Evolutionary conservation across 768 basidiomycete genomes (phyloP).

Genomic region (Collybia nuda): DNA sequence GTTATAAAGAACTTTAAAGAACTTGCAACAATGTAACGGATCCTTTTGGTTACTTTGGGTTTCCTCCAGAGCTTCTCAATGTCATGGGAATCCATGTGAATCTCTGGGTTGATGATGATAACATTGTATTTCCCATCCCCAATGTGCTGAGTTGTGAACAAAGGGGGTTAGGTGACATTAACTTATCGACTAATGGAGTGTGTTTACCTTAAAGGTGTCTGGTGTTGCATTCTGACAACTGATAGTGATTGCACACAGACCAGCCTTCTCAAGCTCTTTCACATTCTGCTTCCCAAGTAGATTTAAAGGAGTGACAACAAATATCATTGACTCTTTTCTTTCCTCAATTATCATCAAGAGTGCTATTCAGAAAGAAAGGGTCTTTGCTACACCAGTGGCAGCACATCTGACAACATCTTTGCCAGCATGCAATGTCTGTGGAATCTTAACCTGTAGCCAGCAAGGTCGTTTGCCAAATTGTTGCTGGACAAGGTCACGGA

Average conservation of each 20-base stretch:
- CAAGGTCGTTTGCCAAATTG: too few relatives aligned
- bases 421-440: too few relatives aligned
- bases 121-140: conserved; percentile 5
- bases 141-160: too few relatives aligned
- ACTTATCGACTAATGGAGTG: too few relatives aligned
- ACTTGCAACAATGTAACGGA: too few relatives aligned
- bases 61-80: not conserved
- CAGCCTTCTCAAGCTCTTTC: not conserved
- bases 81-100: not conserved
- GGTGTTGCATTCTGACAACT: conserved; percentile 5
- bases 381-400: conserved; percentile 4
- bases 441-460: too few relatives aligned
- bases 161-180: too few relatives aligned
- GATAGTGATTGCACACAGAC: conserved; percentile 1
- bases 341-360: conserved; percentile 10
- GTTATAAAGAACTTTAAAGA: too few relatives aligned
- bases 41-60: too few relatives aligned
- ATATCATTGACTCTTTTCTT: conserved; percentile 1
- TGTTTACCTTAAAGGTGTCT: too few relatives aligned
- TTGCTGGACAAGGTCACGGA: too few relatives aligned
- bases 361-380: conserved; percentile 10
- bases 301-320: conserved; percentile 9
- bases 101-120: conserved; percentile 7
- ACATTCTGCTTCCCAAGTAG: conserved; percentile 9
- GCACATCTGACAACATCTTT: too few relatives aligned